Base-by-base conservation (phyloP, 192 early-diverging fungal genomes). In the Blastocladiella britannica region DNA sequence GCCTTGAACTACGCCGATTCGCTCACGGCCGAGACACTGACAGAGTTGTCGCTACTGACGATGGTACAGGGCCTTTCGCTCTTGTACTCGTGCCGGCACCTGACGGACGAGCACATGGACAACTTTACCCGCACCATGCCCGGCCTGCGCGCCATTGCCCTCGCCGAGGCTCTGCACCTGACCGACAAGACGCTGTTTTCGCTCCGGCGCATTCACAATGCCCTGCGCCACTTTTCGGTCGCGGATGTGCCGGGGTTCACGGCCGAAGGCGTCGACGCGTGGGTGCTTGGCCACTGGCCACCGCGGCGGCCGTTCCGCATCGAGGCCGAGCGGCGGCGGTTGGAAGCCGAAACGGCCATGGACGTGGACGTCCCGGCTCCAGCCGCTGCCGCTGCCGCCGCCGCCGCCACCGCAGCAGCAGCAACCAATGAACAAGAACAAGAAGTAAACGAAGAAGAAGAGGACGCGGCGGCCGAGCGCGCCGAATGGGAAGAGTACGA, bases 291-390 rank as follows among this genome's bases (percentile, higher is more conserved):
- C 9, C 12, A 9, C 15, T 47, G 37, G 37, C 37, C 37, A 20
- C 37, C 15, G 37, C 37, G 7, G 3, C 37, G 37, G 37, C 37
- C 2, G 15, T 0, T 47, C 37, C 37, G n/a, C 15, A 9, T 47
- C 37, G 15, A 47, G 37, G 15, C 1, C 37, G 15, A 12, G 3
- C 15, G 9, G 37, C 15, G 12, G 37, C 15, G 15, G 7, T 3
- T 20, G 37, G 37, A 20, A n/a, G 37, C n/a, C 37, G 37, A 47
- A 20, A 20, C 12, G 5, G 15, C 15, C 37, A 47, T 47, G 37
- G 37, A 47, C 37, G 37, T 47, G 37, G 37, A 47, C 37, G 37
- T n/a, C n/a, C n/a, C n/a, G n/a, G n/a, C n/a, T n/a, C n/a, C n/a
- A n/a, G n/a, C n/a, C n/a, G n/a, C n/a, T n/a, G n/a, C n/a, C n/a